Evolutionary conservation across 495 filamentous ascomycete genomes (phyloP), one percentile per base, ranked within the genome.

Genomic region (Lineolata rhizophorae): DNA sequence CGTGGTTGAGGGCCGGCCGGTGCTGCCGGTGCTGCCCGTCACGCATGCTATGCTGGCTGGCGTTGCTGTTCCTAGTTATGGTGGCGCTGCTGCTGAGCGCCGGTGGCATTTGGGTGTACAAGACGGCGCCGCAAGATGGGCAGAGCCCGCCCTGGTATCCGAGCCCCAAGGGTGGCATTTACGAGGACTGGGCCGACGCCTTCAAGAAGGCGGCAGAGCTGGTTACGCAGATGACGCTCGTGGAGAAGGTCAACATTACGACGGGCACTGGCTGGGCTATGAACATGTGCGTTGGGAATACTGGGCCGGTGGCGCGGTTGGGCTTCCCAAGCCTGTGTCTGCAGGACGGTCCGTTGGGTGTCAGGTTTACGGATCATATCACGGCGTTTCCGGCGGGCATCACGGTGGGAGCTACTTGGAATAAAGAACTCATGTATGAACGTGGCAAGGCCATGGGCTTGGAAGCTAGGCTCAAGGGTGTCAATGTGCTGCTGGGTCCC

Each of bases 241-340:
- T 74, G 18, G 85, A 93, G 47, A 97, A 94, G 50, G 77, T 97
- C 34, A 94, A 94, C 50, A 61, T 94, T 40, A 94, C 87, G 0
- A 92, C 84, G 0, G 85, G 85, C 0, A 83, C 70, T 0, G 85
- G 87, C 5, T 94, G 84, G 85, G 57, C 64, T 48, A 85, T 85
- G 74, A 81, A 75, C 0, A 59, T 82, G 29, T 87, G 83, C 34
- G 82, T 95, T 3, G 87, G 85, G 12, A 93, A 91, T 50, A 93
- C 82, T 28, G 48, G 47, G 13, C 38, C 45, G 2, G 52, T 55
- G 2, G 43, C 43, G n/a, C 30, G 40, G 5, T 35, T 81, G 12
- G 67, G 67, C 13, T 94, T 95, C 44, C 87, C 87, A 0, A 69
- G 73, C 8, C 58, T 95, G 0, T 83, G 81, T 46, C 60, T 94